A percentile compares a stretch with the other conserved stretches of the same genome.
Conservation (phyloP, 1,284 basidiomycete genomes). For the Tylopilus sp. region DNA sequence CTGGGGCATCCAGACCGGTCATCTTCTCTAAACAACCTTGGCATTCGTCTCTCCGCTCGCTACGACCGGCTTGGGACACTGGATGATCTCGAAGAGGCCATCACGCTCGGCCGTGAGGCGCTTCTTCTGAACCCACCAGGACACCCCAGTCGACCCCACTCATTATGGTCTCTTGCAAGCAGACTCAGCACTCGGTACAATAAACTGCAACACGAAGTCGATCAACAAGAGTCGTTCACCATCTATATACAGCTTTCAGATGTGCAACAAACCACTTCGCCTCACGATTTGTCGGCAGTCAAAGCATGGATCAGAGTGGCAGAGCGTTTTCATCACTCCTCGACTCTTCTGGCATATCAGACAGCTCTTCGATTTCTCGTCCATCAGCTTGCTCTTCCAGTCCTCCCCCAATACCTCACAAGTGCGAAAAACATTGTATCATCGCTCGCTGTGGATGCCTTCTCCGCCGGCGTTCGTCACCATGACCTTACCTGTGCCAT, state of each 20-base stretch:
- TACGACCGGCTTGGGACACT: too few relatives aligned
- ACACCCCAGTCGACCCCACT: too few relatives aligned
- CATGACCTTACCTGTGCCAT: too few relatives aligned
- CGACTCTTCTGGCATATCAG: constrained; percentile 11
- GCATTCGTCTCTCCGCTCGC: not conserved
- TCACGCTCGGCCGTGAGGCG: too few relatives aligned
- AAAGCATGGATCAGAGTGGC: constrained; percentile 6
- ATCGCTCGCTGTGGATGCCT: constrained; percentile 7
- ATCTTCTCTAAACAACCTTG: not conserved
- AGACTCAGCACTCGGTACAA: not conserved
- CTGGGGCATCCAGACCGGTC: constrained; percentile 5
- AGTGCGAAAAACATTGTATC: constrained; percentile 10
- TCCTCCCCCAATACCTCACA: constrained; percentile 6
- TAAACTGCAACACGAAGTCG: not conserved
- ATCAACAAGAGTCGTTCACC: constrained; percentile 2
- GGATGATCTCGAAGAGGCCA: too few relatives aligned
- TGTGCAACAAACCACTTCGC: not conserved
- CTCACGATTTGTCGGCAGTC: not conserved
- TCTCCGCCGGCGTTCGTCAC: constrained; percentile 5
- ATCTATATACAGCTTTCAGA: constrained; percentile 3
- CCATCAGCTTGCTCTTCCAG: constrained; percentile 7
- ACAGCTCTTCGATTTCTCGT: constrained; percentile 11
- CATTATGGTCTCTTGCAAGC: too few relatives aligned
- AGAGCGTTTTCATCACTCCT: constrained; percentile 6
- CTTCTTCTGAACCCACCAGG: too few relatives aligned